A percentile compares a stretch with the other conserved stretches of the same genome.
phyloP scores from a whole-genome alignment of 2,329 filamentous ascomycete genomes.

The Alternaria postmessia region DNA sequence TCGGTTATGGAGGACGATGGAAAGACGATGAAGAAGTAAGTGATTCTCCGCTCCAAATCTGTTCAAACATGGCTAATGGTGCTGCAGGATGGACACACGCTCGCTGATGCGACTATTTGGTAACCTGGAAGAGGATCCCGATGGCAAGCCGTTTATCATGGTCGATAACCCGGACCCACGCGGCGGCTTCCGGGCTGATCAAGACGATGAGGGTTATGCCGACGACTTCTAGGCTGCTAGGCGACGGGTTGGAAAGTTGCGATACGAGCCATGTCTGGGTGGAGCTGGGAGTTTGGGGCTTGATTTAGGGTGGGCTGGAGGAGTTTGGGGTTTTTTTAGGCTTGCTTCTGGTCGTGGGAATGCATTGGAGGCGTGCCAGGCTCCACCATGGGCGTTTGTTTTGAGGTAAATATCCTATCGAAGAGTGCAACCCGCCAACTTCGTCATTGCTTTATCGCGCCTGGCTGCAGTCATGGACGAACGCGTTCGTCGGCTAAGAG shows the following conservation, averaged over 20 bases:
- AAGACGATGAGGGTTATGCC: slow-evolving; percentile 44
- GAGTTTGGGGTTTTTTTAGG: background rate
- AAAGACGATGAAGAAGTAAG: slow-evolving; percentile 39
- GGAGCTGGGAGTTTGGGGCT: background rate
- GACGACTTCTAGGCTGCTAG: slow-evolving; percentile 32
- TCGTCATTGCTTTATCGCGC: slow-evolving; percentile 5
- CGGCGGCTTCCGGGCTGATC: slow-evolving; percentile 43
- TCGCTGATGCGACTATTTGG: slow-evolving; percentile 60
- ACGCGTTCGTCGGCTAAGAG: background rate
- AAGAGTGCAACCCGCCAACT: background rate
- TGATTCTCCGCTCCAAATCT: background rate
- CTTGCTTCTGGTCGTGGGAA: background rate
- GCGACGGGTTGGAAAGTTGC: background rate
- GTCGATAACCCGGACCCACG: slow-evolving; percentile 44
- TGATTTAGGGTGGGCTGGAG: background rate
- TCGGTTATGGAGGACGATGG: slow-evolving; percentile 54
- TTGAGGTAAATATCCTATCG: background rate
- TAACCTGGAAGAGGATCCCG: slow-evolving; percentile 47
- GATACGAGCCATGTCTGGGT: too few species aligned
- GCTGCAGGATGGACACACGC: slow-evolving; percentile 39
- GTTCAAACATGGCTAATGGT: slow-evolving; percentile 7
- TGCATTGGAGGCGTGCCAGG: background rate
- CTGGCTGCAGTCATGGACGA: slow-evolving; percentile 7
- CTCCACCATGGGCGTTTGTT: background rate
- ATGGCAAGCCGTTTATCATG: slow-evolving; percentile 54